Base-by-base conservation (phyloP, 768 basidiomycete species). In the Leucosporidium creatinivorum region DNA sequence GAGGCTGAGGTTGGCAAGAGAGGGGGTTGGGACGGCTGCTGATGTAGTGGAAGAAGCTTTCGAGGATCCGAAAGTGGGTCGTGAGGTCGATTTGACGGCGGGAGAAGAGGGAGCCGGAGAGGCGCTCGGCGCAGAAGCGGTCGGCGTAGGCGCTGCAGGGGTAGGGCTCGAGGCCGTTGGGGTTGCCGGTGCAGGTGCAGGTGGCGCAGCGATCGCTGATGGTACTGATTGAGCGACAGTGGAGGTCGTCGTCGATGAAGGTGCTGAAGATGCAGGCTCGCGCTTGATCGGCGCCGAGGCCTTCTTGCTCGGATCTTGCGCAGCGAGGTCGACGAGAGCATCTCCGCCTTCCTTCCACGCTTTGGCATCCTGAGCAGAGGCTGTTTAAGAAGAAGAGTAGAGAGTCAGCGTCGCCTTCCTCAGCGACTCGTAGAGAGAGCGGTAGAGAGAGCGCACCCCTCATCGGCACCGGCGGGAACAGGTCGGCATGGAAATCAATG, bases 401-500 rank as follows among this genome's bases (percentile, higher is more conserved):
- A 33, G 33, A 33, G 33, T 39, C 21, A 58, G n/a, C 18, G 30
- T 0, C 9, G 0, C 10, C 12, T 2, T 15, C 10, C 30, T n/a
- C 13, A 10, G 30, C 10, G 12, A 5, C 25, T 30, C 26, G 55
- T 10, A 2, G n/a, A 52, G 9, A 15, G 21, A 19, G 47, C 49
- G 18, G 31, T 19, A 9, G 48, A 51, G 21, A 30, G 31, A 28
- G 18, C 49, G 26, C 30, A 73, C 74, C 58, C 17, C 59, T 51
- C 3, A 55, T 39, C 2, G 57, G 21, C 10, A 69, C 63, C 0
- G 69, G 66, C n/a, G 79, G 79, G 58, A 73, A 79, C 33, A 79
- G 64, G 39, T 79, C 78, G 12, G 73, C 63, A 66, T 79, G 77
- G 57, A 76, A 80, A 66, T 80, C 79, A 51, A 80, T 73, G 56